Evolutionary conservation across 75 land plant species (phyloP).

Genomic region (Pinus albicaulis): DNA sequence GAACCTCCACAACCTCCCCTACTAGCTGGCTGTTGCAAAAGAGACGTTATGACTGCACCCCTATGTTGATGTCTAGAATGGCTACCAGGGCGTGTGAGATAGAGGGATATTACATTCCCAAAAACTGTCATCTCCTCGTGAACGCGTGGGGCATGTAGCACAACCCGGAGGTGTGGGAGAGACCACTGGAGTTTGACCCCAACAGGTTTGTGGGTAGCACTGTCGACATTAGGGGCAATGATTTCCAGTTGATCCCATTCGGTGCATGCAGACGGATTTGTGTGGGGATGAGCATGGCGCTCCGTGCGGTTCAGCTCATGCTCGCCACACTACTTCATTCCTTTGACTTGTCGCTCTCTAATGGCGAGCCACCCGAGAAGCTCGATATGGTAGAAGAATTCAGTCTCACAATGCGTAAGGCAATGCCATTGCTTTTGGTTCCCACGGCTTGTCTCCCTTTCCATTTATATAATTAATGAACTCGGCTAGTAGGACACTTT

Average conservation of each 20-base stretch:
- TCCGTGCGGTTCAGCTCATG: constrained; percentile 47
- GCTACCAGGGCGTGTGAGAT: constrained; percentile 44
- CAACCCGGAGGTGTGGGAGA: constrained; percentile 57
- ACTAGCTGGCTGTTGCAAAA: constrained; percentile 57
- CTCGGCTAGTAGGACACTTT: too few relatives aligned
- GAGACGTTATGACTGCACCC: constrained; percentile 81
- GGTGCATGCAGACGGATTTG: constrained; percentile 72
- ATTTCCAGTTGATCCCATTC: constrained; percentile 66
- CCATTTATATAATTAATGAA: not conserved
- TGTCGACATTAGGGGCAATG: constrained; percentile 43
- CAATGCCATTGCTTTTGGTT: constrained; percentile 17
- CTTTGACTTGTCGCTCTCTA: constrained; percentile 55
- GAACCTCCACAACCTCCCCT: constrained; percentile 17
- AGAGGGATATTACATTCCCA: constrained; percentile 64
- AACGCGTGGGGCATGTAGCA: constrained; percentile 64
- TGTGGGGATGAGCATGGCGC: constrained; percentile 56
- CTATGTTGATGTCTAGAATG: constrained; percentile 54
- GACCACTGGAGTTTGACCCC: constrained; percentile 64
- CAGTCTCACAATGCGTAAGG: constrained; percentile 56
- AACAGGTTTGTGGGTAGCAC: constrained; percentile 35
- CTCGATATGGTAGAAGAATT: constrained; percentile 70
- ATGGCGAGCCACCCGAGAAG: constrained; percentile 35
- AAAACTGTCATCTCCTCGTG: constrained; percentile 38
- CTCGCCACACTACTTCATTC: constrained; percentile 56
- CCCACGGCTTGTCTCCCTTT: not conserved